Evolutionary conservation across 805 yeast genomes (phyloP).

Genomic region (Wickerhamomyces ciferrii): DNA sequence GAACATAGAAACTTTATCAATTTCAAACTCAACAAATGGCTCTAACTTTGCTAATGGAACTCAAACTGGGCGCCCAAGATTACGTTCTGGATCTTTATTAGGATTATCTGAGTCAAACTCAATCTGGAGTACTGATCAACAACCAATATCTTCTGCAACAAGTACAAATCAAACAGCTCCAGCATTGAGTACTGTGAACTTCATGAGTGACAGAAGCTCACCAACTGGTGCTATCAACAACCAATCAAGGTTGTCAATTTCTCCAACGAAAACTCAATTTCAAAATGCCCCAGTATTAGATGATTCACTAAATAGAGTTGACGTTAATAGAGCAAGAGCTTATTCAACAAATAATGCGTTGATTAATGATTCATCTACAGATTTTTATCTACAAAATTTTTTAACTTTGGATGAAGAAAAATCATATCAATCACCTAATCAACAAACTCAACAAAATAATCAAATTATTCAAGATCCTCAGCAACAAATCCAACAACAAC

Average conservation of each 20-base stretch:
- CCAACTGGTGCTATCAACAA: neutral
- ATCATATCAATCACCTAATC: conserved; percentile 8
- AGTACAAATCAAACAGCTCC: neutral
- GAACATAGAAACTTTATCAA: conserved; percentile 16
- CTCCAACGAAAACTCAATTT: conserved; percentile 12
- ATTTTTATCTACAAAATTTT: conserved; percentile 7
- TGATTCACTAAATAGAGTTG: conserved; percentile 10
- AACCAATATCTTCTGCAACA: neutral
- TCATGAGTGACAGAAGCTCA: neutral
- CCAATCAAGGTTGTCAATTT: neutral
- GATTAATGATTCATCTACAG: conserved; percentile 9
- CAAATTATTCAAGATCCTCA: neutral
- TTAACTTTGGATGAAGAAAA: conserved; percentile 4
- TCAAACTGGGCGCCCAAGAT: conserved; percentile 22
- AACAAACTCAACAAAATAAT: conserved; percentile 5
- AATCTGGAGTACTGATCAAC: conserved; percentile 53
- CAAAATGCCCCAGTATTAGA: conserved; percentile 7
- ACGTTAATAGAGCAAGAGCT: conserved; percentile 19
- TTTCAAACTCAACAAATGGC: conserved; percentile 9
- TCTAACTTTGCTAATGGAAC: conserved; percentile 9
- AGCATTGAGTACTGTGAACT: neutral
- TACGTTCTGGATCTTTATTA: conserved; percentile 52
- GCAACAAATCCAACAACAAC: conserved; percentile 10
- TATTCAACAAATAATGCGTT: conserved; percentile 19
- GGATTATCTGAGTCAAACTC: conserved; percentile 36